A percentile compares a stretch with the other conserved stretches of the same genome.
Evolutionary conservation across 2,329 filamentous ascomycete genomes (phyloP).

Genomic region (Hypomyces rosellus): DNA sequence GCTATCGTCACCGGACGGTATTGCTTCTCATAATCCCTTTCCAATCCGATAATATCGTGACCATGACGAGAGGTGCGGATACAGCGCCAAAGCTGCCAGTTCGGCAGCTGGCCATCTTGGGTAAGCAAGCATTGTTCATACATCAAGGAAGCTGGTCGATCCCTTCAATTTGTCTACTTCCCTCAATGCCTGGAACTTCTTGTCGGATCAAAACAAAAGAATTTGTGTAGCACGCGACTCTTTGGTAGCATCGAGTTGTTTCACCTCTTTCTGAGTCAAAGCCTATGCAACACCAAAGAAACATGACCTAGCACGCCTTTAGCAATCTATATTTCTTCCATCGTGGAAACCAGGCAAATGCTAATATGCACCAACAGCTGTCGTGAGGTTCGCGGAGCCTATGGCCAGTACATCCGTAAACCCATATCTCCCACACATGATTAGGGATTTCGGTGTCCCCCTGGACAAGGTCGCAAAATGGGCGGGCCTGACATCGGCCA

Average conservation of each 20-base stretch:
- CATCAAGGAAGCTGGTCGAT: not conserved
- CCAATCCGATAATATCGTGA: not conserved
- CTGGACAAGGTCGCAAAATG: slow-evolving; percentile 70
- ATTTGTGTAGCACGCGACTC: no score
- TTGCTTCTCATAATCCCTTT: no score
- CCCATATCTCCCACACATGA: slow-evolving; percentile 73
- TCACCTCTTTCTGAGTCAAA: no score
- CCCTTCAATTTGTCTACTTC: no score
- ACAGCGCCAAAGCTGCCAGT: slow-evolving; percentile 56
- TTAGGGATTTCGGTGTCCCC: slow-evolving; percentile 67
- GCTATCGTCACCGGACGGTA: no score
- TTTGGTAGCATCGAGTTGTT: no score
- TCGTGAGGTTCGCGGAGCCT: slow-evolving; percentile 74
- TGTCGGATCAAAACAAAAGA: no score
- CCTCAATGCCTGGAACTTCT: no score
- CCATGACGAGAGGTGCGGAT: slow-evolving; percentile 4
- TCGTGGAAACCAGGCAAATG: not conserved
- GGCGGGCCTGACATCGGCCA: slow-evolving; percentile 67
- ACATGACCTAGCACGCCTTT: not conserved
- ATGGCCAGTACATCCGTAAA: slow-evolving; percentile 66
- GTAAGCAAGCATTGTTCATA: slow-evolving; percentile 45
- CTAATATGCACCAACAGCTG: slow-evolving; percentile 42
- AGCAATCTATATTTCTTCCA: no score
- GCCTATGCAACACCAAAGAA: no score
- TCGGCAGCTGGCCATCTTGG: slow-evolving; percentile 71